Evolutionary conservation across 306 rosid species (phyloP).

Genomic region (Lablab purpureus): DNA sequence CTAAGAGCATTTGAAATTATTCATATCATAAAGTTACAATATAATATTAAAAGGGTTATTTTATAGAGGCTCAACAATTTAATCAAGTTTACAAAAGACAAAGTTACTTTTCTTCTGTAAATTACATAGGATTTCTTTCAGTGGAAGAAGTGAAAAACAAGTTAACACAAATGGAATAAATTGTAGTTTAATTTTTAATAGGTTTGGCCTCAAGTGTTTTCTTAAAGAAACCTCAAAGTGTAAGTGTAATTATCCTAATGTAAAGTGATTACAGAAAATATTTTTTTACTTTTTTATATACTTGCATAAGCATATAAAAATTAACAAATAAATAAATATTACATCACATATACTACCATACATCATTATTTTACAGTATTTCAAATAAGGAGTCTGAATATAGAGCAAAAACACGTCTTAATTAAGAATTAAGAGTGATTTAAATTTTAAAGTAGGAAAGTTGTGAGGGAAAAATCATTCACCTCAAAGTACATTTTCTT

Average conservation of each 20-base stretch:
- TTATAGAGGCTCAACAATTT: background rate
- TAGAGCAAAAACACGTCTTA: background rate
- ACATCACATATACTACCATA: background rate
- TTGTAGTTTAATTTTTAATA: background rate
- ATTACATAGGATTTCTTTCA: background rate
- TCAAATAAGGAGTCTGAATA: background rate
- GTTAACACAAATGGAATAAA: background rate
- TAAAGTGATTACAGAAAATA: background rate
- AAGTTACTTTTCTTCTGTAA: background rate
- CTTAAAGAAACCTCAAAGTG: slow-evolving; percentile 1
- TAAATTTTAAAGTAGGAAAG: background rate
- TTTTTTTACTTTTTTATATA: background rate
- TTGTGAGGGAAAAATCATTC: background rate
- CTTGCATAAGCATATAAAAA: background rate
- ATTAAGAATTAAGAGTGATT: background rate
- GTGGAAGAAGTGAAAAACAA: background rate
- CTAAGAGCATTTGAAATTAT: background rate
- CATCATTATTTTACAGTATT: background rate
- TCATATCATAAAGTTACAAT: background rate
- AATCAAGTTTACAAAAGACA: background rate
- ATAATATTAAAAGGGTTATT: background rate
- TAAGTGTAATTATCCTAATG: background rate
- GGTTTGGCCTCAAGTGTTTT: background rate
- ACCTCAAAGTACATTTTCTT: background rate
- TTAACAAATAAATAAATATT: background rate